These are phyloP conservation scores for Hortiboletus rubellus DNA, from an alignment of 1,284 basidiomycete species.

Conservation along the genomic window DNA sequence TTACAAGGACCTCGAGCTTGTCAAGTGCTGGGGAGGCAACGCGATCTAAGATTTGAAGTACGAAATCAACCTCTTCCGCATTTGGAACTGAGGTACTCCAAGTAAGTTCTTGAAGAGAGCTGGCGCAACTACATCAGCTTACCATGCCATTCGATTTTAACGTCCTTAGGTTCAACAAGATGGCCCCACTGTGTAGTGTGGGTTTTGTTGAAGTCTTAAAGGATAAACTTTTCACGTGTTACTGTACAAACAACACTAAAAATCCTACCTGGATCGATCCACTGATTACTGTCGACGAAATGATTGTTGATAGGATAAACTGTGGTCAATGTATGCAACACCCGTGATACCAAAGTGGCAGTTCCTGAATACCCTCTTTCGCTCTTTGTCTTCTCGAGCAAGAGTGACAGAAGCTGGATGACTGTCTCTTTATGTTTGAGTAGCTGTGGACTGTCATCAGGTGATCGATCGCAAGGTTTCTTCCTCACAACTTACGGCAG, in stretches of 20 bases:
- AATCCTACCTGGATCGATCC: constrained; percentile 68
- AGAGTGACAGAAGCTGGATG: constrained; percentile 65
- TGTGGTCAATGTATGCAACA: constrained; percentile 75
- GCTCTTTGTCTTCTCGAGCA: constrained; percentile 81
- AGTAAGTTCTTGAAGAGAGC: background rate
- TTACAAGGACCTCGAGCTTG: constrained; percentile 66
- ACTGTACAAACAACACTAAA: background rate
- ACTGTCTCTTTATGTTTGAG: constrained; percentile 71
- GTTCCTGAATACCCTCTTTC: constrained; percentile 89
- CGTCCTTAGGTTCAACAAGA: constrained; percentile 77
- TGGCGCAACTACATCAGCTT: constrained; percentile 20
- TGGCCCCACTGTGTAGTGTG: constrained; percentile 86
- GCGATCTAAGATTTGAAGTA: constrained; percentile 55
- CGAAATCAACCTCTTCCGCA: constrained; percentile 76
- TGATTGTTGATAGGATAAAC: constrained; percentile 83
- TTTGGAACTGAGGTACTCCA: constrained; percentile 58
- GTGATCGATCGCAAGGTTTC: background rate
- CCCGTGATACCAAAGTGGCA: constrained; percentile 77
- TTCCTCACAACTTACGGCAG: constrained; percentile 46
- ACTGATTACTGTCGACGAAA: constrained; percentile 84
- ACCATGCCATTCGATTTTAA: constrained; percentile 90
- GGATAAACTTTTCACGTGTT: background rate
- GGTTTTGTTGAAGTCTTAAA: constrained; percentile 65
- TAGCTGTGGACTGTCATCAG: constrained; percentile 46
- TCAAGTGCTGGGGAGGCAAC: constrained; percentile 68